Conservation (phyloP, 1,139 yeast species). For the Kurtzmaniella quercitrusa region DNA sequence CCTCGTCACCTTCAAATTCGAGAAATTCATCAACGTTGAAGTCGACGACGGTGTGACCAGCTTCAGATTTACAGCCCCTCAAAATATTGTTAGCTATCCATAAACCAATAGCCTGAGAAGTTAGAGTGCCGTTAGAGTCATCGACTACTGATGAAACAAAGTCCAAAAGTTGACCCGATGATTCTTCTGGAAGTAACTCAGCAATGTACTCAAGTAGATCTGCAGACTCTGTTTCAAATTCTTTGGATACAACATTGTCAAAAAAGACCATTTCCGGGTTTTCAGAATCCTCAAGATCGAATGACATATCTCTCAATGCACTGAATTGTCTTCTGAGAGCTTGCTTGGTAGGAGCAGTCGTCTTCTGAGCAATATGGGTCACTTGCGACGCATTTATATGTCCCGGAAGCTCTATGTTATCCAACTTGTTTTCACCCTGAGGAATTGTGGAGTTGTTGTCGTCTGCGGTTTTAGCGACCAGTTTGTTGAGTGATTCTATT, state of each 20-base stretch:
- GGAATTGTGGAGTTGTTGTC: too few relatives aligned
- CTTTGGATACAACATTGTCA: conserved; percentile 10
- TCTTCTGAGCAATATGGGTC: conserved; percentile 10
- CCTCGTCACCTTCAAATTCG: conserved; percentile 14
- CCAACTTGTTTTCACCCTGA: conserved; percentile 21
- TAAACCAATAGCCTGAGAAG: conserved; percentile 16
- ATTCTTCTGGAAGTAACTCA: conserved; percentile 12
- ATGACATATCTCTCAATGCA: neutral
- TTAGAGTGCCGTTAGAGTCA: neutral
- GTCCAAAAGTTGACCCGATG: neutral
- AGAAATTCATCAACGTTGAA: conserved; percentile 26
- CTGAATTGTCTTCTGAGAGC: neutral
- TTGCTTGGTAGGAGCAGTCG: neutral
- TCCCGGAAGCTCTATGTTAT: conserved; percentile 37
- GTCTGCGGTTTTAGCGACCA: neutral
- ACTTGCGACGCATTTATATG: conserved; percentile 32
- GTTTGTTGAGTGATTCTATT: neutral
- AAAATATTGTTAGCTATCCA: conserved; percentile 29
- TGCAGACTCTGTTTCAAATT: conserved; percentile 15
- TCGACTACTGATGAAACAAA: neutral
- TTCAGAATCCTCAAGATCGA: neutral
- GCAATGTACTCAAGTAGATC: conserved; percentile 13
- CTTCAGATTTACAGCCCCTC: neutral
- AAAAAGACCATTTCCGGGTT: conserved; percentile 8
- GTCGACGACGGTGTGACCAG: neutral